Evolutionary conservation across 768 basidiomycete species (phyloP).

Genomic region (Lentinula guzmanii): DNA sequence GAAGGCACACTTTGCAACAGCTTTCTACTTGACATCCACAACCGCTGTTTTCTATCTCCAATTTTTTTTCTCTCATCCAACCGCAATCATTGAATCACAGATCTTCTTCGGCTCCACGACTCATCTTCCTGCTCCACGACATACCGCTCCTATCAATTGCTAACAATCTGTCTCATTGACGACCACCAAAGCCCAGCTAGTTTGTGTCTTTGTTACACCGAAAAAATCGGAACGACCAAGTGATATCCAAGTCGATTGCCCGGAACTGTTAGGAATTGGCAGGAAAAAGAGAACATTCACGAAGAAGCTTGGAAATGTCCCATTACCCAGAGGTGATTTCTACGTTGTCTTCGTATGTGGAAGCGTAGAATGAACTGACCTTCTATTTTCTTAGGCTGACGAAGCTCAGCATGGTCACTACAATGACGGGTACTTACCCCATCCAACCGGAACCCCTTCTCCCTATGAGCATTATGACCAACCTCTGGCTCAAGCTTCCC

Average conservation of each 20-base stretch:
- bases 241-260: not conserved
- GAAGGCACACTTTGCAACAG: no score
- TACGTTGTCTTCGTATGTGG: not conserved
- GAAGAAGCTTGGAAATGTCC: slow-evolving; percentile 20
- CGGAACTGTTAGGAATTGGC: not conserved
- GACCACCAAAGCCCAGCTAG: no score
- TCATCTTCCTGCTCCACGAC: no score
- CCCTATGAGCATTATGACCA: slow-evolving; percentile 37
- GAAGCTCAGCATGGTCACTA: slow-evolving; percentile 58
- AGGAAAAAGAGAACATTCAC: not conserved
- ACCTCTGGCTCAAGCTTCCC: slow-evolving; percentile 2
- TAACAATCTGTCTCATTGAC: no score
- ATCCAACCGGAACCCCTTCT: slow-evolving; percentile 28
- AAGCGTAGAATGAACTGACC: not conserved
- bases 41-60: no score
- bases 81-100: no score
- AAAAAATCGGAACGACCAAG: no score
- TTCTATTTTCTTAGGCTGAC: slow-evolving; percentile 38
- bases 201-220: no score
- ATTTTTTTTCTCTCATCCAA: no score
- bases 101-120: no score
- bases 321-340: slow-evolving; percentile 25
- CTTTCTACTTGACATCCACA: no score
- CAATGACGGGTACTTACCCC: slow-evolving; percentile 61
- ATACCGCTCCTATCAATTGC: no score